Evolutionary conservation across 805 yeast species (phyloP), one percentile per base, ranked within the genome.

Genomic region (Komagataella phaffii): DNA sequence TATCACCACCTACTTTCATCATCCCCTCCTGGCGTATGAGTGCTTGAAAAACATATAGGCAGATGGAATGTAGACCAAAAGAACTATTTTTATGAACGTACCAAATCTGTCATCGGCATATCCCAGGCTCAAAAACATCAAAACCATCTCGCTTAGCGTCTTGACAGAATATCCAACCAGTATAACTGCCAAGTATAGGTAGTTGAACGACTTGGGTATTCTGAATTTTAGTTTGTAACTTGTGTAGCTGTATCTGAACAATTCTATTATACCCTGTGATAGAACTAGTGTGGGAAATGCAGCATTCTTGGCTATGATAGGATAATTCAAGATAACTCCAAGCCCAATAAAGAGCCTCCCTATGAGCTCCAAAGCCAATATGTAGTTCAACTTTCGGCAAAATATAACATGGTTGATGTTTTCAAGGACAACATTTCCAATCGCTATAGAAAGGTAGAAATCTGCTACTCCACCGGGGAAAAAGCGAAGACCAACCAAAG

Each of bases 401-500:
- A 62, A 54, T 2, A 55, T 24, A 3, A 56, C 2, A 46, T 58
- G 58, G 12, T 56, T 57, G 19, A 62, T 51, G 3, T 53, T 30
- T 44, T 64, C 68, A 3, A 58, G 23, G 6, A 53, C 17, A 2
- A 55, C 47, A 60, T 56, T 6, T 52, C 14, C 3, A 64, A 40
- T 30, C 40, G 40, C 40, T 14, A 30, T 10, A 4, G 40, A 30
- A 14, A 30, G 40, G 40, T 30, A 76, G 64, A 81, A 83, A 56
- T 78, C 85, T 47, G 86, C 85, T 10, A 84, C 79, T 0, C 88
- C 89, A 6, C 83, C 88, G 1, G 88, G 85, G 18, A 83, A 62
- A 56, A 81, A 83, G 55, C 69, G 70, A 36, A 79, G 64, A 0
- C 88, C 85, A n/a, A 81, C 87, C 23, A 84, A 64, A 0, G 87